Evolutionary conservation across 2,329 filamentous ascomycete genomes (phyloP), one percentile per base, ranked within the genome.

Genomic region (Septoria linicola): DNA sequence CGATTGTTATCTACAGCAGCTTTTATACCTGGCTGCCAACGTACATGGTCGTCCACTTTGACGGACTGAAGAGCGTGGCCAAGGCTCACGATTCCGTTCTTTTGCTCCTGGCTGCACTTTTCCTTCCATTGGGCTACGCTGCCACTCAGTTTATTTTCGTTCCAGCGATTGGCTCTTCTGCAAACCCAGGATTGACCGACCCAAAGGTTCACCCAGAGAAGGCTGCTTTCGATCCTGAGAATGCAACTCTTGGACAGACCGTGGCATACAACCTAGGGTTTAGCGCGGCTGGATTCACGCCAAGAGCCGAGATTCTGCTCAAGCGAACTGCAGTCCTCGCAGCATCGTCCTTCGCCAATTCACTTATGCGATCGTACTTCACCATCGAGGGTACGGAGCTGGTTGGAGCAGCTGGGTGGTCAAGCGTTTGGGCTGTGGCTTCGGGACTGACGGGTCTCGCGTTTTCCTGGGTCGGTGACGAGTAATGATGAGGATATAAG

Each of bases 141-240:
- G 83, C 85, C 3, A 83, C 83, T 55, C 79, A 80, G 39, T 92
- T 95, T 67, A 81, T 96, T 59, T 95, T 96, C 68, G 80, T 82
- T 32, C 83, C 85, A 1, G 79, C 82, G 17, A 79, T 81, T 14
- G 72, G 78, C 5, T 58, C 75, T 31, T 44, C 53, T 34, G 56
- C 50, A n/a, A 64, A 59, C 40, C 59, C 61, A 17, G 59, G 60
- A n/a, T 48, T 63, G 8, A 62, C 59, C 2, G 58, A 63, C 17
- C 50, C 54, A 6, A 47, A 44, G 11, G 25, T 58, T 10, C 52
- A 57, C 23, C 53, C 53, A 40, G 51, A 83, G 55, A 76, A 76
- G 46, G 71, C 76, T 59, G 69, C 73, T 20, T 89, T 89, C 63
- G 76, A 89, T 59, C 81, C 86, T 0, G 79, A 75, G 20, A 79